These are phyloP conservation scores for Trypanosoma caninum DNA, from an alignment of 208 protist species.

Conservation along the genomic window DNA sequence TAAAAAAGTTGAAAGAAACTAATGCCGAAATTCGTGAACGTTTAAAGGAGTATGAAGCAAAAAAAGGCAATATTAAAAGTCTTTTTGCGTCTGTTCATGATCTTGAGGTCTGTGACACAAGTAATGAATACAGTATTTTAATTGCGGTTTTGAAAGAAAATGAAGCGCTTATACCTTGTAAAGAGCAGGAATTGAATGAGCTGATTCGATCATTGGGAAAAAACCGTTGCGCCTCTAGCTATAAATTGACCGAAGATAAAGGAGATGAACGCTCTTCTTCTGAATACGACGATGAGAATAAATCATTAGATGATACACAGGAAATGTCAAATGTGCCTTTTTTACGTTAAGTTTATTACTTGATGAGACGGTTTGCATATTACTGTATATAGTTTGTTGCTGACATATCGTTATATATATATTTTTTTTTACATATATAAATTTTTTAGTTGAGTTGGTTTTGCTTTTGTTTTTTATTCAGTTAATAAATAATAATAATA, in stretches of 20 bases:
- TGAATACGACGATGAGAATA: not conserved
- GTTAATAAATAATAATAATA: not conserved
- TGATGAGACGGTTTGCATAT: not conserved
- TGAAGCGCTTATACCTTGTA: slow-evolving; percentile 28
- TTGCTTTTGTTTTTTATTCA: not conserved
- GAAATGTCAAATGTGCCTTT: slow-evolving; percentile 21
- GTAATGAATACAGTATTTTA: slow-evolving; percentile 29
- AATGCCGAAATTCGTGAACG: slow-evolving; percentile 59
- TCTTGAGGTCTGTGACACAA: slow-evolving; percentile 13
- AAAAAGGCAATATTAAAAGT: not conserved
- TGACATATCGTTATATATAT: not conserved
- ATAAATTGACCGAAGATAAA: not conserved
- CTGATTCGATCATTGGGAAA: slow-evolving; percentile 20
- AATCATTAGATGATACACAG: not conserved
- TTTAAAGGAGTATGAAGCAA: slow-evolving; percentile 11
- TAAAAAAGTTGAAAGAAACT: slow-evolving; percentile 56
- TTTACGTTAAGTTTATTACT: slow-evolving; percentile 9
- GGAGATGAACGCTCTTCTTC: not conserved
- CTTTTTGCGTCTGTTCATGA: not conserved
- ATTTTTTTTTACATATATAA: not conserved
- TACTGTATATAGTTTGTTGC: not conserved
- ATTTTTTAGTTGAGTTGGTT: too few relatives aligned
- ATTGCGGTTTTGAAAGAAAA: slow-evolving; percentile 42
- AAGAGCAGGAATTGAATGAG: slow-evolving; percentile 27
- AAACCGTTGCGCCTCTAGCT: slow-evolving; percentile 31